Conservation (phyloP, 768 basidiomycete species). For the Cantharellus anzutake region DNA sequence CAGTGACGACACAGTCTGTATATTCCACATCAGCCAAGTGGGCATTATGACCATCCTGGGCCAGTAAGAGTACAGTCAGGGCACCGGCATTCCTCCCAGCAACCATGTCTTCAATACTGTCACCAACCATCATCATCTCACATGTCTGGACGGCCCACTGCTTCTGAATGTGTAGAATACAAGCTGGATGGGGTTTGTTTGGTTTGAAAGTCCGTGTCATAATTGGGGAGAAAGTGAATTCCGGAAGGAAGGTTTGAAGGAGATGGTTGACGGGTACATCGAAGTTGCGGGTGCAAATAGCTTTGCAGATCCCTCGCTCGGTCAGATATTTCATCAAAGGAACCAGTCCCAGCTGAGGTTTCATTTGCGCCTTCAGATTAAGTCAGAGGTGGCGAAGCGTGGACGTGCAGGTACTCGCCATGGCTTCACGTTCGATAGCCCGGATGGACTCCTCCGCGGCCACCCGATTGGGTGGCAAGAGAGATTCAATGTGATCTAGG, state of each 20-base stretch:
- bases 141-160: not conserved
- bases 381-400: not conserved
- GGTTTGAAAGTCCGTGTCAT: not conserved
- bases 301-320: not conserved
- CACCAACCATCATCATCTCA: conserved; percentile 1
- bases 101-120: not conserved
- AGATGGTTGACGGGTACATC: not conserved
- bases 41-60: not conserved
- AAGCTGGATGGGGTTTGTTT: not conserved
- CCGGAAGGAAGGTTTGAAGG: not conserved
- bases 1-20: not conserved
- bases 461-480: not conserved
- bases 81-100: not conserved
- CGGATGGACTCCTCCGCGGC: not conserved
- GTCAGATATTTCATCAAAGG: not conserved
- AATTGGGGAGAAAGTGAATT: not conserved
- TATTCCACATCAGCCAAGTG: not conserved
- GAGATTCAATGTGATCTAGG: not conserved
- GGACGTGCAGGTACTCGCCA: not conserved
- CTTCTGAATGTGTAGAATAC: not conserved
- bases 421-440: not conserved
- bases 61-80: not conserved
- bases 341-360: not conserved
- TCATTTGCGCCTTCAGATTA: not conserved
- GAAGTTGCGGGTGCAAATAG: not conserved